Evolutionary conservation across 495 filamentous ascomycete genomes (phyloP), one percentile per base, ranked within the genome.

Genomic region (Lophium mytilinum): DNA sequence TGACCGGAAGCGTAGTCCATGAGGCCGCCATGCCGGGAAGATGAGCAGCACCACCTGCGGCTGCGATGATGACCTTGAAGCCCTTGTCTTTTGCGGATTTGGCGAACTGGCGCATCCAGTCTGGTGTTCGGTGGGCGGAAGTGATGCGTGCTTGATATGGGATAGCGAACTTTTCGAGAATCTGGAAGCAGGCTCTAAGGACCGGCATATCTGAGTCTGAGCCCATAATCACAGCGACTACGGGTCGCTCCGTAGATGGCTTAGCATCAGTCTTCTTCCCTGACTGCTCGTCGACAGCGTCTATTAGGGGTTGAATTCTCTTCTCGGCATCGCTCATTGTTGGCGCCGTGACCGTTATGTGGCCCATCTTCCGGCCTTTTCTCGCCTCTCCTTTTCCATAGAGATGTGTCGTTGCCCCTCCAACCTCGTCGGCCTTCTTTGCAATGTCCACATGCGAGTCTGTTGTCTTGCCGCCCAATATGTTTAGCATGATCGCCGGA

Each of bases 401-500:
- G 21, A 96, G 80, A 71, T 98, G 91, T 36, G 96, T 78, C 41
- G 72, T 81, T 50, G 79, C 84, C 66, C 75, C 81, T 54, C 75
- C 76, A 57, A 76, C 80, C 52, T 73, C 73, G n/a, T 84, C 73
- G 9, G 91, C 87, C 30, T 76, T 74, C 49, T 79, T 71, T 12
- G 84, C 83, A 43, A 94, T 75, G 41, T 75, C 65, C 30, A 85
- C 72, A 71, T 96, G 92, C 14, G 88, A 87, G 56, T 84, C 72
- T 4, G 80, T 71, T 1, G 76, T 72, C 24, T 81, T 74, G 50
- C 91, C 90, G 40, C 93, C 93, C 40, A 98, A 83, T 57, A 98
- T 89, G 73, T 98, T 98, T 50, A 97, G 83, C 93, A 98, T 98
- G 65, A 98, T 88, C 17, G 91, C 82, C 70, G 75, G 46, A 75